These are phyloP conservation scores for Lentinula sp. DNA, from an alignment of 768 basidiomycete species.

Conservation along the genomic window DNA sequence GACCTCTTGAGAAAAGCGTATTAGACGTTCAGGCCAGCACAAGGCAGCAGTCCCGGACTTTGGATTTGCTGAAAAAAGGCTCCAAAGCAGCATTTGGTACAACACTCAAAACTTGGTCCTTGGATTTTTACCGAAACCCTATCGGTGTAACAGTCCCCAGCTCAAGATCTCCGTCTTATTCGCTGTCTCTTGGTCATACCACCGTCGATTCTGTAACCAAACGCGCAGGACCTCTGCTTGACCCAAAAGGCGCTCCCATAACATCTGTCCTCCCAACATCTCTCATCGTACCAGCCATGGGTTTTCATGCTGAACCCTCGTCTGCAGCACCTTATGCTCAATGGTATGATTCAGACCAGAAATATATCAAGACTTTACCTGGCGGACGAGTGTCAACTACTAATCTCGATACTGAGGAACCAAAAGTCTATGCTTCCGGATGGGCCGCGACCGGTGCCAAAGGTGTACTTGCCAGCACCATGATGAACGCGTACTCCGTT, in stretches of 20 bases:
- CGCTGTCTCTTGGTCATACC: slow-evolving; percentile 59
- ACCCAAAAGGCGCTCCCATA: slow-evolving; percentile 9
- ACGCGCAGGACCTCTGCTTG: slow-evolving; percentile 50
- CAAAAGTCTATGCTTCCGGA: slow-evolving; percentile 76
- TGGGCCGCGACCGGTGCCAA: slow-evolving; percentile 92
- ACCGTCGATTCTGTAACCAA: slow-evolving; percentile 40
- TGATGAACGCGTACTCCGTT: slow-evolving; percentile 85
- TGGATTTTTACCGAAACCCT: slow-evolving; percentile 80
- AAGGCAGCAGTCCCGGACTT: slow-evolving; percentile 59
- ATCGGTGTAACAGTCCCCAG: slow-evolving; percentile 28
- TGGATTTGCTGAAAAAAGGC: slow-evolving; percentile 64
- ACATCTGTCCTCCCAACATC: slow-evolving; percentile 54
- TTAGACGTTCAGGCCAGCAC: slow-evolving; percentile 32
- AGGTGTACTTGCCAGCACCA: slow-evolving; percentile 88
- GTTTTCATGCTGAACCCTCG: slow-evolving; percentile 67
- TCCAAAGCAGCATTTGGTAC: slow-evolving; percentile 44
- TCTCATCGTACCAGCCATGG: slow-evolving; percentile 82
- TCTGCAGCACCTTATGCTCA: slow-evolving; percentile 19
- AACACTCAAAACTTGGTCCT: slow-evolving; percentile 67
- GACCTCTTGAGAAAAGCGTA: slow-evolving; percentile 38
- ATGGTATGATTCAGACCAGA: slow-evolving; percentile 53
- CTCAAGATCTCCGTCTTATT: slow-evolving; percentile 17
- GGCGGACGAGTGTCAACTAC: slow-evolving; percentile 40
- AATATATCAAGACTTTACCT: slow-evolving; percentile 48
- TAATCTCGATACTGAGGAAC: slow-evolving; percentile 31